phyloP scores from a whole-genome alignment of 495 filamentous ascomycete species.

The Annulohypoxylon moriforme region DNA sequence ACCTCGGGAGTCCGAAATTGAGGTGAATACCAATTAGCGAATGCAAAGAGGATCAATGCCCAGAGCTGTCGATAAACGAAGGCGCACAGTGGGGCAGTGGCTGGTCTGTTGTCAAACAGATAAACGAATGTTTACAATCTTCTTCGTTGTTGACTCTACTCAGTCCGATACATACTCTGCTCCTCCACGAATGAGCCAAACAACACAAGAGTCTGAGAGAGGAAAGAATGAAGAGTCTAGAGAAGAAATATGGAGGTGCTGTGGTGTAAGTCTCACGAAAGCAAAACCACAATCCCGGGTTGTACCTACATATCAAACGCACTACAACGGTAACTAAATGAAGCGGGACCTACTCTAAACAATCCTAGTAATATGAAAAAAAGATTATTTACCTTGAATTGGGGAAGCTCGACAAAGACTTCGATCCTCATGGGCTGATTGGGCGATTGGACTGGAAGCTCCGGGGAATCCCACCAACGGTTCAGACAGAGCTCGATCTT shows the following conservation, averaged over 20 bases:
- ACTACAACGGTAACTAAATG: conserved; percentile 38
- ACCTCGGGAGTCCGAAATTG: conserved; percentile 18
- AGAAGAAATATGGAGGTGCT: conserved; percentile 36
- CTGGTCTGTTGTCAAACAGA: conserved; percentile 25
- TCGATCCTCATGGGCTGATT: conserved; percentile 37
- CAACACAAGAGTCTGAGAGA: conserved; percentile 17
- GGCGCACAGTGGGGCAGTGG: conserved; percentile 19
- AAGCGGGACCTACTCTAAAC: conserved; percentile 28
- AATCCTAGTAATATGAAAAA: conserved; percentile 33
- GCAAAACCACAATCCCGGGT: conserved; percentile 23
- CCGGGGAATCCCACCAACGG: conserved; percentile 35
- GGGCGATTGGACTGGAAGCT: conserved; percentile 35
- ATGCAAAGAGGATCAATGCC: conserved; percentile 22
- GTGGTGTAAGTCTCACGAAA: conserved; percentile 32
- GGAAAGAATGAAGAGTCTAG: conserved; percentile 31
- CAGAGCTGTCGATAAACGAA: conserved; percentile 38
- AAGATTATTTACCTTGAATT: conserved; percentile 41
- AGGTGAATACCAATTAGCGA: conserved; percentile 23
- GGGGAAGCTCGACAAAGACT: conserved; percentile 24
- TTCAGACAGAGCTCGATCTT: conserved; percentile 25
- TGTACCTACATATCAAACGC: conserved; percentile 46
- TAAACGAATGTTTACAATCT: conserved; percentile 37
- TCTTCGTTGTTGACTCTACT: conserved; percentile 26
- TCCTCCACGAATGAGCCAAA: conserved; percentile 19
- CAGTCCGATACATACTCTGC: conserved; percentile 6